These are phyloP conservation scores for Epithemia pelagica DNA, from an alignment of 108 stramenopile genomes.

Conservation along the genomic window DNA sequence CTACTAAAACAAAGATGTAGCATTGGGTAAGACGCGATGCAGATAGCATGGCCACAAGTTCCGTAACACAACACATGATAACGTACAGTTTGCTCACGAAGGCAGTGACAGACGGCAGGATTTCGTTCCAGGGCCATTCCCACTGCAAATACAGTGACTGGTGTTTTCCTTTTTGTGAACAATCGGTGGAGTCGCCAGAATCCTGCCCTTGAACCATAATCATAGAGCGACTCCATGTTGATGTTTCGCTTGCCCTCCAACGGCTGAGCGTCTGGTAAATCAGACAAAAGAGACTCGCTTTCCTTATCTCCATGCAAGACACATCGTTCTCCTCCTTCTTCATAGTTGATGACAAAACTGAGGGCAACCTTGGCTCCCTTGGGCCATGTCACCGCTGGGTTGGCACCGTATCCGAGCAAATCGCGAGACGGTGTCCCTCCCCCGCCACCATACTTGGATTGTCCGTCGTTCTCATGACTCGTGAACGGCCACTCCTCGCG, in stretches of 20 bases:
- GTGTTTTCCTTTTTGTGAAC: conserved; percentile 63
- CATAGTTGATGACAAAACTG: conserved; percentile 94
- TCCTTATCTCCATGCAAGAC: conserved; percentile 69
- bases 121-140: conserved; percentile 92
- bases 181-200: conserved; percentile 90
- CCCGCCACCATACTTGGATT: conserved; percentile 43
- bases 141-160: conserved; percentile 91
- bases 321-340: conserved; percentile 90
- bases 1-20: neutral
- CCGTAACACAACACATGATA: neutral
- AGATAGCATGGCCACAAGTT: neutral
- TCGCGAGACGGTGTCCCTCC: conserved; percentile 32
- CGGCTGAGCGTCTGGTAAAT: conserved; percentile 75
- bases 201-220: conserved; percentile 88
- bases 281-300: conserved; percentile 76
- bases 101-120: conserved; percentile 55
- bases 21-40: neutral
- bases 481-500: neutral
- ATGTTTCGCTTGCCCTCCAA: conserved; percentile 38
- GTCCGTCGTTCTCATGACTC: conserved; percentile 64
- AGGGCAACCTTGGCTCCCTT: conserved; percentile 74
- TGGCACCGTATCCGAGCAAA: conserved; percentile 73
- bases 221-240: conserved; percentile 92
- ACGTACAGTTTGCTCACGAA: conserved; percentile 2
- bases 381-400: conserved; percentile 73